Evolutionary conservation across 768 basidiomycete genomes (phyloP).

Genomic region (Psilocybe azurescens): DNA sequence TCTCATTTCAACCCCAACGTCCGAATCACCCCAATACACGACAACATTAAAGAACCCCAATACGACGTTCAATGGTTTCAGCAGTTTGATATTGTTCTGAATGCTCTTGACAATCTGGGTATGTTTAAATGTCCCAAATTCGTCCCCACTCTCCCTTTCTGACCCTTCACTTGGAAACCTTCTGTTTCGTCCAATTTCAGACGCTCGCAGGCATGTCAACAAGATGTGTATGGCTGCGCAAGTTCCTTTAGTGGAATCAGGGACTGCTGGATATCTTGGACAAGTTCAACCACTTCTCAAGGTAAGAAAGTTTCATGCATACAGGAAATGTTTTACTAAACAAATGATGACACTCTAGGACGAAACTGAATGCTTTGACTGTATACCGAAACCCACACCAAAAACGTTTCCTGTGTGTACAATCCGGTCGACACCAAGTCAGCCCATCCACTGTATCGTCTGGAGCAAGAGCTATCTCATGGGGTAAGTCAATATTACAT

Average conservation of each 20-base stretch:
- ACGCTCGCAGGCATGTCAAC: conserved; percentile 95
- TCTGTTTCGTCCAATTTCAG: conserved; percentile 40
- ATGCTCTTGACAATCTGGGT: conserved; percentile 97
- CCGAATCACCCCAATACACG: conserved; percentile 86
- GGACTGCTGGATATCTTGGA: conserved; percentile 95
- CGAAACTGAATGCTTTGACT: conserved; percentile 94
- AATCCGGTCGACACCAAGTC: conserved; percentile 94
- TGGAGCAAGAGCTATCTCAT: conserved; percentile 99
- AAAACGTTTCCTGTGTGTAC: conserved; percentile 98
- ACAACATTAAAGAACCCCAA: conserved; percentile 92
- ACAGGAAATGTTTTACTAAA: not conserved
- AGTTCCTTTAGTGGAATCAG: conserved; percentile 93
- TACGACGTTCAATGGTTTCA: conserved; percentile 93
- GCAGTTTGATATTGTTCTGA: conserved; percentile 90
- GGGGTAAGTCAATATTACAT: conserved; percentile 56
- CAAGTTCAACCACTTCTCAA: conserved; percentile 95
- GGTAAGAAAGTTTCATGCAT: conserved; percentile 42
- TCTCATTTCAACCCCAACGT: conserved; percentile 88
- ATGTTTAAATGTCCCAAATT: conserved; percentile 26
- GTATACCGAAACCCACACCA: conserved; percentile 89
- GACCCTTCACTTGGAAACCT: not conserved
- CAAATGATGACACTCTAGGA: conserved; percentile 56
- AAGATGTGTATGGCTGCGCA: conserved; percentile 95
- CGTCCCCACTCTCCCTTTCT: not conserved
- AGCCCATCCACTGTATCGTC: conserved; percentile 98